phyloP scores from a whole-genome alignment of 495 filamentous ascomycete species.

The Hypomontagnella monticulosa region DNA sequence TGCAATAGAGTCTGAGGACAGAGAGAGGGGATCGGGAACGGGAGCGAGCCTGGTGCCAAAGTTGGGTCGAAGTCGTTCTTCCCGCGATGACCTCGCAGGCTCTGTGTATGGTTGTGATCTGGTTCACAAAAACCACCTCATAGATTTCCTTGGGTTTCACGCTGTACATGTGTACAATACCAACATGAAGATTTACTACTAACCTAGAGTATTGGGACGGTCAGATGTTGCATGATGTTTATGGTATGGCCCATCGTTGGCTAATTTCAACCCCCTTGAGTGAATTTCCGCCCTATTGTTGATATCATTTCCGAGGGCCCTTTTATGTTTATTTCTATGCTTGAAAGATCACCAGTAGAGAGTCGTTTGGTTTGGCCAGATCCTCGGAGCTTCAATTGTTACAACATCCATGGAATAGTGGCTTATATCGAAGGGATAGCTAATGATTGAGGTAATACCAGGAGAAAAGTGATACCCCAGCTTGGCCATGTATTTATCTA shows the following conservation, averaged over 20 bases:
- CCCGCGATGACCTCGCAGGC: slow-evolving; percentile 22
- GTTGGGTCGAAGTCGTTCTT: slow-evolving; percentile 33
- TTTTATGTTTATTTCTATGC: background rate
- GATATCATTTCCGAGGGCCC: background rate
- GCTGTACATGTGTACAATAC: slow-evolving; percentile 58
- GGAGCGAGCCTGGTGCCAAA: slow-evolving; percentile 7
- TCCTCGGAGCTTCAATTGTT: no score
- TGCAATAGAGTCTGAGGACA: slow-evolving; percentile 18
- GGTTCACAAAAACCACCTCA: slow-evolving; percentile 46
- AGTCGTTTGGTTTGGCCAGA: no score
- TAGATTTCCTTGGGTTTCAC: slow-evolving; percentile 55
- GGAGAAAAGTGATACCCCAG: background rate
- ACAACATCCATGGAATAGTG: no score
- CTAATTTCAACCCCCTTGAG: slow-evolving; percentile 5
- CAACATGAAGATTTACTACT: slow-evolving; percentile 28
- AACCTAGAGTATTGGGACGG: slow-evolving; percentile 22
- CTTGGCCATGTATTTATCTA: no score
- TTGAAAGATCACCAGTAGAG: background rate
- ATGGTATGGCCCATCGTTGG: slow-evolving; percentile 1
- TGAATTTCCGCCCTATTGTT: slow-evolving; percentile 15
- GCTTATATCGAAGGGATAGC: background rate
- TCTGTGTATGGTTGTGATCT: slow-evolving; percentile 52
- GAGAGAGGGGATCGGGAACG: slow-evolving; percentile 12
- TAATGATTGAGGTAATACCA: slow-evolving; percentile 1
- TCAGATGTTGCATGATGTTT: slow-evolving; percentile 24